phyloP scores from a whole-genome alignment of 208 protist genomes.

The Leishmania mexicana region DNA sequence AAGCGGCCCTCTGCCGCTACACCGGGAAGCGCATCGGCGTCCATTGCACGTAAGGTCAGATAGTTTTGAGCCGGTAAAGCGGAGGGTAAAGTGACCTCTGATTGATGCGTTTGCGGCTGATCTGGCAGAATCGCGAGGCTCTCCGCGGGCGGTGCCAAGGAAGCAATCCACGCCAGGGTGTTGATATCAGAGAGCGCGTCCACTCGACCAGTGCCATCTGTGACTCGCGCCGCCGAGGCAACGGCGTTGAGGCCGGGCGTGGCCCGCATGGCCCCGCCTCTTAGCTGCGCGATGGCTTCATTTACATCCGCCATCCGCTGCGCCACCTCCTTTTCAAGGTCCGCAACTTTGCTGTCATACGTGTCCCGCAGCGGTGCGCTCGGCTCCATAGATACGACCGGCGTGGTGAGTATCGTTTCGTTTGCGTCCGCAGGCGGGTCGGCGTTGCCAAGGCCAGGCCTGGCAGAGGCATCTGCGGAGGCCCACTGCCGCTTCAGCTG shows the following conservation, averaged over 20 bases:
- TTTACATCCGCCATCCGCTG: slow-evolving; percentile 89
- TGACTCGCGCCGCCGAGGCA: neutral
- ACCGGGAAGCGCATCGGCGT: neutral
- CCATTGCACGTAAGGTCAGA: slow-evolving; percentile 18
- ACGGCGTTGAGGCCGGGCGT: neutral
- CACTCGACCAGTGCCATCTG: neutral
- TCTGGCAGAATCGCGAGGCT: neutral
- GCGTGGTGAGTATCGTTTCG: neutral
- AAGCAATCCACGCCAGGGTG: neutral
- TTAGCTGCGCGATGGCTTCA: slow-evolving; percentile 69
- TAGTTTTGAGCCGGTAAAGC: slow-evolving; percentile 1
- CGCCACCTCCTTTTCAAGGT: slow-evolving; percentile 81
- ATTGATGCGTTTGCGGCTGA: neutral
- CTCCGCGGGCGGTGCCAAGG: neutral
- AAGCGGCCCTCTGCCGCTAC: neutral
- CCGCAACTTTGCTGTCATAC: slow-evolving; percentile 60
- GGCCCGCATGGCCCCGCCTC: neutral
- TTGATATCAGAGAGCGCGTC: neutral
- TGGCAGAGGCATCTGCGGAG: neutral
- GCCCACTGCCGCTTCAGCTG: slow-evolving; percentile 45
- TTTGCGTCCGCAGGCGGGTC: neutral
- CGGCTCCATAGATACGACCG: slow-evolving; percentile 4
- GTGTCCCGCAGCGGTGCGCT: slow-evolving; percentile 45
- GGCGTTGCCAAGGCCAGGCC: neutral
- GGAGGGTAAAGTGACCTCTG: neutral